Base-by-base conservation (phyloP, 169 alveolate species). In the Cystoisospora suis region DNA sequence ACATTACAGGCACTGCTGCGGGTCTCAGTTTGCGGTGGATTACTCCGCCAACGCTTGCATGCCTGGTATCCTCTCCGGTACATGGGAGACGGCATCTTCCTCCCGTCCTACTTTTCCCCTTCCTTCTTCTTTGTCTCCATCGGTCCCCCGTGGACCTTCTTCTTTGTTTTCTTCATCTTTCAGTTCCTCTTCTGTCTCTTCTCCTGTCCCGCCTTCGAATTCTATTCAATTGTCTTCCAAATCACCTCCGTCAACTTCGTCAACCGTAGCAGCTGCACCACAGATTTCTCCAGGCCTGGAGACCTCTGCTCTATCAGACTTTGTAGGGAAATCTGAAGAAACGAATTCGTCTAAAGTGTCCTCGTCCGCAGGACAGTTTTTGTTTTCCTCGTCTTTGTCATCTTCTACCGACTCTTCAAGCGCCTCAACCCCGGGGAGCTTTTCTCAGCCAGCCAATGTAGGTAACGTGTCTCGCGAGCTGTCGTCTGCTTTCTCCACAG, bases 1-100 rank as follows among this genome's bases (percentile, higher is more conserved):
- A n/a, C n/a, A n/a, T n/a, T 38, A 12, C 83, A 72, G 83, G 53
- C 83, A 36, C 40, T 72, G 83, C 83, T 72, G 83, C 83, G 83
- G 83, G 12, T 34, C 58, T 0, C 58, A 27, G 34, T 72, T 72
- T 17, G 32, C 49, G 15, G 83, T 72, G 45, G 83, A 72, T 34
- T 72, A 23, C 56, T 46, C 47, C 20, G 56, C 12, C 47, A 72
- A 72, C 42, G 56, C 83, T 15, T 72, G 83, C 53, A 5, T 34
- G 29, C 83, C 83, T 3, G 12, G 29, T 23, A 15, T 23, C 65
- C 23, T 23, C 65, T 53, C 65, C 65, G 12, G 29, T 53, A 15
- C 65, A 12, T 53, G 29, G 29, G 29, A 12, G 65, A 15, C 65
- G 65, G 12, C 23, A 12, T 53, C 65, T 53, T 23, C 65, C 65